phyloP scores from a whole-genome alignment of 371 early-diverging fungal species.

The Haplosporangium sp. region DNA sequence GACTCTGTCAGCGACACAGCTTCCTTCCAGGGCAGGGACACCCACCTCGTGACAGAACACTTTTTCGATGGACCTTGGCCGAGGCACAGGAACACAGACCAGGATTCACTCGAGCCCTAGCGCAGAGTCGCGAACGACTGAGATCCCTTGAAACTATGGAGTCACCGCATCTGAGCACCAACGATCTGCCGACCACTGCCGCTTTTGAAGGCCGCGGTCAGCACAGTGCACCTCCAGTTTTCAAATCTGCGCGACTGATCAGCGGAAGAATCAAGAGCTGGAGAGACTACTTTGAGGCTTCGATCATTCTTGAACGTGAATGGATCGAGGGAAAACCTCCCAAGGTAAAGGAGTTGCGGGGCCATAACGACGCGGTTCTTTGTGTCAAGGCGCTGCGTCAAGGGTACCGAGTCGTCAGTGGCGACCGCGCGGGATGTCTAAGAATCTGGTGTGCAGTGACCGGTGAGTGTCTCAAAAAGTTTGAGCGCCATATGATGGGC shows the following conservation, averaged over 20 bases:
- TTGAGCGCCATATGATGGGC: slow-evolving; percentile 44
- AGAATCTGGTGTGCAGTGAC: slow-evolving; percentile 40
- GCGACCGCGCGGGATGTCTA: slow-evolving; percentile 36
- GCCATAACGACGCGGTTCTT: slow-evolving; percentile 35
- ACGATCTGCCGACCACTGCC: not conserved
- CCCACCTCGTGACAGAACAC: not conserved
- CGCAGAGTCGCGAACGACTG: slow-evolving; percentile 23
- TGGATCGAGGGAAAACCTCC: slow-evolving; percentile 44
- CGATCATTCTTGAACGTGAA: slow-evolving; percentile 29
- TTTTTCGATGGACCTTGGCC: slow-evolving; percentile 11
- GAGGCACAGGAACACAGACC: slow-evolving; percentile 17
- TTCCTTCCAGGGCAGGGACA: slow-evolving; percentile 12
- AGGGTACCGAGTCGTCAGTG: slow-evolving; percentile 36
- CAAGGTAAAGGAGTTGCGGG: slow-evolving; percentile 28
- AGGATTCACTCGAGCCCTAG: slow-evolving; percentile 29
- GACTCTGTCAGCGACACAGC: slow-evolving; percentile 34
- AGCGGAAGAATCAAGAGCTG: slow-evolving; percentile 26
- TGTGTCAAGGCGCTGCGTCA: slow-evolving; percentile 28
- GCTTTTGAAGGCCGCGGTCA: not conserved
- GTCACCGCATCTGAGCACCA: no score
- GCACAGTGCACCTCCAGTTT: not conserved
- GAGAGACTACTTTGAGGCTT: slow-evolving; percentile 41
- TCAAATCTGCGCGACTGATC: slow-evolving; percentile 1
- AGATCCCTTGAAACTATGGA: not conserved
- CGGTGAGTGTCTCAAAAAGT: slow-evolving; percentile 20